These are phyloP conservation scores for Wickerhamomyces queroliae DNA, from an alignment of 805 yeast species.

Conservation along the genomic window DNA sequence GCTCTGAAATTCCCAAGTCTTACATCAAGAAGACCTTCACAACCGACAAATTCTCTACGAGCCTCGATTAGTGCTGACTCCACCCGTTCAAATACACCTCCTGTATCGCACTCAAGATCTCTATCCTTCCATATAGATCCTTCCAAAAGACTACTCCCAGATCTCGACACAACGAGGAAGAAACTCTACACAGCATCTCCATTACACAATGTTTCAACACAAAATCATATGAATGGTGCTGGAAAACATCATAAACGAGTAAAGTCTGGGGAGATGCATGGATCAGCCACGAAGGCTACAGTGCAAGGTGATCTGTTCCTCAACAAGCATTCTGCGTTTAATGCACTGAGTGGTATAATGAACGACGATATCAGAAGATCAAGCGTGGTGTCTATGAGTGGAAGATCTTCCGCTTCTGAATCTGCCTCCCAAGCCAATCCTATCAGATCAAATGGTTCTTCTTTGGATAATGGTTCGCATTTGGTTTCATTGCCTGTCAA, in stretches of 20 bases:
- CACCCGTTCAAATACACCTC: neutral
- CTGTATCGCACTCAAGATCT: neutral
- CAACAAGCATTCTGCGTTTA: constrained; percentile 19
- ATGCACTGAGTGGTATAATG: constrained; percentile 20
- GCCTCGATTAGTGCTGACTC: neutral
- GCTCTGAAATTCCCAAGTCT: constrained; percentile 22
- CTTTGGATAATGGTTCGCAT: constrained; percentile 40
- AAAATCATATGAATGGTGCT: neutral
- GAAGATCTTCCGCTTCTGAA: constrained; percentile 1
- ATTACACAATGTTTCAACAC: neutral
- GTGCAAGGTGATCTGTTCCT: constrained; percentile 27
- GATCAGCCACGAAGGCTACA: constrained; percentile 16
- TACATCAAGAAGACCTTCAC: neutral
- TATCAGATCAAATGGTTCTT: constrained; percentile 17
- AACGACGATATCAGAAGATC: constrained; percentile 16
- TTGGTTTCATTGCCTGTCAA: constrained; percentile 62
- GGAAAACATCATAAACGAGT: constrained; percentile 13
- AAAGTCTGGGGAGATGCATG: constrained; percentile 17
- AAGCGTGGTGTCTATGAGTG: constrained; percentile 8
- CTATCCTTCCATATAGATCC: neutral
- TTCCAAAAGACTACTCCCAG: neutral
- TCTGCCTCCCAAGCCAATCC: constrained; percentile 2
- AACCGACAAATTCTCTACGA: neutral
- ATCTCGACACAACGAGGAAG: neutral
- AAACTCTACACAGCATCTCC: neutral